Conservation (phyloP, 2,329 filamentous ascomycete species). For the Bimuria novae-zelandiae region DNA sequence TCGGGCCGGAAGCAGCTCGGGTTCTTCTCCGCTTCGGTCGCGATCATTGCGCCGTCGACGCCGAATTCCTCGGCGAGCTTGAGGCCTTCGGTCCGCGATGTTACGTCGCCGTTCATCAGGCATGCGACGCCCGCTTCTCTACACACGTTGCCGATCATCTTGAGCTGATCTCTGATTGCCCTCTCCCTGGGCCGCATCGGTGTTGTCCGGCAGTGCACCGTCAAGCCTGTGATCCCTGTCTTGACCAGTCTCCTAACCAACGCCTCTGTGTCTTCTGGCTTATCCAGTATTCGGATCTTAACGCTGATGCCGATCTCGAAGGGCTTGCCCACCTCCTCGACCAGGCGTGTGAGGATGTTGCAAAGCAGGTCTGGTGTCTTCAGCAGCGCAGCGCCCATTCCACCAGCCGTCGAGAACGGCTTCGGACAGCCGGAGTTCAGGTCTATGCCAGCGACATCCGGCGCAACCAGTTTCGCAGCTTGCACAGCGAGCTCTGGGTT, state of each 20-base stretch:
- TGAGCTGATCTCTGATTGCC: slow-evolving; percentile 83
- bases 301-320: slow-evolving; percentile 93
- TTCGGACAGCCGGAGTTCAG: slow-evolving; percentile 99
- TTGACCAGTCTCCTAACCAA: slow-evolving; percentile 78
- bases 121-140: slow-evolving; percentile 86
- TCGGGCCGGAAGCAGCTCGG: slow-evolving; percentile 79
- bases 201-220: slow-evolving; percentile 93
- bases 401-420: slow-evolving; percentile 88
- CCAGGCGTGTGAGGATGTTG: slow-evolving; percentile 80
- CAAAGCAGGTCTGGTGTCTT: slow-evolving; percentile 82
- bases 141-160: slow-evolving; percentile 82
- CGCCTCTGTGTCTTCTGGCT: slow-evolving; percentile 72
- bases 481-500: slow-evolving; percentile 80
- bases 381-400: slow-evolving; percentile 93
- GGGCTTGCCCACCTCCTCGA: slow-evolving; percentile 74
- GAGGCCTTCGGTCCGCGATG: slow-evolving; percentile 71
- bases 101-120: slow-evolving; percentile 94
- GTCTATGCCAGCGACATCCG: slow-evolving; percentile 90
- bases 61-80: slow-evolving; percentile 75
- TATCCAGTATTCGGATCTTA: slow-evolving; percentile 89
- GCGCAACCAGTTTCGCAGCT: slow-evolving; percentile 81
- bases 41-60: slow-evolving; percentile 97
- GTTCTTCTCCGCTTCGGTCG: slow-evolving; percentile 88
- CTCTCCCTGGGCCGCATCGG: slow-evolving; percentile 91
- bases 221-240: slow-evolving; percentile 90